A percentile compares a stretch with the other conserved stretches of the same genome.
Conservation (phyloP, 345 rosid genomes). For the Heritiera littoralis region DNA sequence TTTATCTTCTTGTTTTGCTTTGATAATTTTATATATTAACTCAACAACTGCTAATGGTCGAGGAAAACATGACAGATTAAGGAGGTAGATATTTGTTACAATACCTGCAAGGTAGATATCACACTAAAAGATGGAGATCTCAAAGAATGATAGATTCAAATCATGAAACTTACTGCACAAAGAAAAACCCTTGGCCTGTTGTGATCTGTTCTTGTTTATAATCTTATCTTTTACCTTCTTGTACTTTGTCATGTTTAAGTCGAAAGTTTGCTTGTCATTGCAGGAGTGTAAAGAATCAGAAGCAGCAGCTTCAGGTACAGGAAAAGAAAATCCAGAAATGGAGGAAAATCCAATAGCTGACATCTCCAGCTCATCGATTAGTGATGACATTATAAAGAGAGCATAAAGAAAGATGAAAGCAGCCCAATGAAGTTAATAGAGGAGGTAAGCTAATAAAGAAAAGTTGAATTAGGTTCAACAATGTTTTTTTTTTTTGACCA, state of each 20-base stretch:
- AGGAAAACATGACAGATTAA: not conserved
- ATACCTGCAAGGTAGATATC: too few relatives aligned
- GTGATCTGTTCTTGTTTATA: not conserved
- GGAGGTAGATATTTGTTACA: not conserved
- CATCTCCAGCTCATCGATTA: not conserved
- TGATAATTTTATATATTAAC: not conserved
- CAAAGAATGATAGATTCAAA: not conserved
- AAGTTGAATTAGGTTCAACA: too few relatives aligned
- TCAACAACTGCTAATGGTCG: not conserved
- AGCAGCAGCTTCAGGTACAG: not conserved
- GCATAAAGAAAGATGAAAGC: not conserved
- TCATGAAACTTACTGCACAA: not conserved
- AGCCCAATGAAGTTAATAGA: constrained; percentile 13
- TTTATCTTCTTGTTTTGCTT: constrained; percentile 4
- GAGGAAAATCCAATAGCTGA: not conserved
- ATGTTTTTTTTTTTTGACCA: not conserved
- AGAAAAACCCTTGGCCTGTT: not conserved
- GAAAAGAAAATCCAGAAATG: not conserved
- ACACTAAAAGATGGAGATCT: not conserved
- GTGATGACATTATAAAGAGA: too few relatives aligned
- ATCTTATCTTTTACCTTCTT: not conserved
- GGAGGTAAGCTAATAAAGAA: constrained; percentile 23
- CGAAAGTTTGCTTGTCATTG: not conserved
- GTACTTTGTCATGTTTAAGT: not conserved
- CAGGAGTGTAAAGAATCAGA: constrained; percentile 15